Base-by-base conservation (phyloP, 805 yeast species). In the Clavispora asparagi region DNA sequence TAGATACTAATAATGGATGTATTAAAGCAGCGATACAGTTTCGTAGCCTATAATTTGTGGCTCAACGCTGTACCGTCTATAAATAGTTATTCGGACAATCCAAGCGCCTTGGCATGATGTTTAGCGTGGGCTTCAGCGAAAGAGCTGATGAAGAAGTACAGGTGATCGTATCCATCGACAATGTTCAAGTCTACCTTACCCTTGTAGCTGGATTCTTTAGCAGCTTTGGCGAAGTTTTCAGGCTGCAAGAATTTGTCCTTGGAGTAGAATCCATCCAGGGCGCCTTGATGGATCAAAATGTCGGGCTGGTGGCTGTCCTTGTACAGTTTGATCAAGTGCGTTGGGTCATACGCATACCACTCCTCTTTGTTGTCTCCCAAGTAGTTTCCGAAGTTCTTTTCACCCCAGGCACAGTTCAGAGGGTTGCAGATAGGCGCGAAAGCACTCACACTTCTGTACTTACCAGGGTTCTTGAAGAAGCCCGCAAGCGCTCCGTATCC, bases 351-450 rank as follows among this genome's bases (percentile, higher is more conserved):
- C 50, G 77, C 67, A 17, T 63, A 62, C 96, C 98, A 92, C 41
- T 71, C 64, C 27, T 74, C 67, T 48, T 76, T 74, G 54, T 79
- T 76, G 13, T 63, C 59, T 37, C 95, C 95, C 47, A 94, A 73
- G 63, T 94, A 92, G 42, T 85, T 86, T 3, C 74, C 67, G 56
- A 91, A 92, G 47, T 86, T 84, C 71, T 90, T 91, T 49, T 78
- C 71, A 41, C 98, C 98, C 98, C 98, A 92, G 35, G 83, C 85
- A 52, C 83, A 79, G 42, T 73, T 70, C 44, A 76, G 66, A 7
- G 98, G 98, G 67, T 90, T 87, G 25, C 81, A 68, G 54, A 94
- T 87, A 44, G 99, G 98, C 0, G 97, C 79, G 69, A 92, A 92
- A 0, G 97, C 97, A 48, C 88, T 79, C 37, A 87, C 91, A 1